Evolutionary conservation across 768 basidiomycete genomes (phyloP).

Genomic region (Tylopilus vinaceipallidus): DNA sequence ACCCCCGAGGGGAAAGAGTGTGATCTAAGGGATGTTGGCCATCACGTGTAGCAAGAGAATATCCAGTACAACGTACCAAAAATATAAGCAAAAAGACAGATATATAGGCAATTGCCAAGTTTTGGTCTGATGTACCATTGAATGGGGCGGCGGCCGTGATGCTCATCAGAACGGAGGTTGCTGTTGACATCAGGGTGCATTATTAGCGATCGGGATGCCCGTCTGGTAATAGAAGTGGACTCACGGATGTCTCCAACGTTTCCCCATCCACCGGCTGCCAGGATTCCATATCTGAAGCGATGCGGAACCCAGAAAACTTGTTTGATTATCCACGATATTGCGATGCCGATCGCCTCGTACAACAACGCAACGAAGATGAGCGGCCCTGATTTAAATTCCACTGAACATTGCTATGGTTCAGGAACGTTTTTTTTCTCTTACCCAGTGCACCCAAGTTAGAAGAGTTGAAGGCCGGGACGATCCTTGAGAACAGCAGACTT

Average conservation of each 20-base stretch:
- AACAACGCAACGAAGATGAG: conserved; percentile 57
- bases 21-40: conserved; percentile 39
- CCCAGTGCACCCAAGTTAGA: conserved; percentile 57
- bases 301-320: conserved; percentile 77
- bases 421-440: conserved; percentile 23
- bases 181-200: conserved; percentile 32
- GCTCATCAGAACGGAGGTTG: conserved; percentile 63
- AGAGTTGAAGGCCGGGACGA: conserved; percentile 61
- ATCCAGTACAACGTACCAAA: conserved; percentile 39
- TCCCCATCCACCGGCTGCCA: conserved; percentile 67
- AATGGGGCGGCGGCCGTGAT: conserved; percentile 63
- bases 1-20: conserved; percentile 64
- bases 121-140: conserved; percentile 52
- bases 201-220: not conserved
- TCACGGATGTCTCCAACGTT: conserved; percentile 72
- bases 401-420: not conserved
- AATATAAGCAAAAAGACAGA: conserved; percentile 61
- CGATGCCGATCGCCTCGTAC: conserved; percentile 56
- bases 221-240: conserved; percentile 18
- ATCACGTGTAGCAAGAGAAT: not conserved
- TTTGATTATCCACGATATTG: conserved; percentile 53
- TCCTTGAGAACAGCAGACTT: conserved; percentile 67
- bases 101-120: conserved; percentile 65
- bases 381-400: conserved; percentile 44
- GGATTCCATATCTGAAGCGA: conserved; percentile 67